Evolutionary conservation across 352 stramenopile species (phyloP).

Genomic region (Globisporangium parvum): DNA sequence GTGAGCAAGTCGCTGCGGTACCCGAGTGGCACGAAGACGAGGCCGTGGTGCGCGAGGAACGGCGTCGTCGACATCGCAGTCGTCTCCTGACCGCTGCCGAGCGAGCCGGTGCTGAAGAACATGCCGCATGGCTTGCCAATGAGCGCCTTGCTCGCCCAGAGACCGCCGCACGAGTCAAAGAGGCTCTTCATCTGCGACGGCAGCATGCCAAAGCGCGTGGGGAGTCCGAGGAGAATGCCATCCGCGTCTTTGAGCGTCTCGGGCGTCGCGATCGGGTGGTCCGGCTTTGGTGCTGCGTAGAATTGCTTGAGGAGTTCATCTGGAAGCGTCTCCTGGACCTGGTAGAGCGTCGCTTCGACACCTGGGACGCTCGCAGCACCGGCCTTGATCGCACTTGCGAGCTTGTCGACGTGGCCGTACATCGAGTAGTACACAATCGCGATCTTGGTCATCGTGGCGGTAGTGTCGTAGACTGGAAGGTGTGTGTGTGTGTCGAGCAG

Average conservation of each 20-base stretch:
- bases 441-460: constrained; percentile 41
- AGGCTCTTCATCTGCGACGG: constrained; percentile 80
- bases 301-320: constrained; percentile 69
- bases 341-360: constrained; percentile 46
- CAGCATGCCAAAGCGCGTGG: constrained; percentile 75
- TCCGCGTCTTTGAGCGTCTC: constrained; percentile 64
- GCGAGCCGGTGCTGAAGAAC: constrained; percentile 66
- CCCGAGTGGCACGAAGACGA: constrained; percentile 83
- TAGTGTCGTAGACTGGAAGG: neutral
- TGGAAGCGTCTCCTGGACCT: constrained; percentile 72
- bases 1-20: constrained; percentile 36
- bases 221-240: constrained; percentile 79
- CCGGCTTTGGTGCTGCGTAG: constrained; percentile 50
- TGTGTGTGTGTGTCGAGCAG: constrained; percentile 2
- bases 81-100: constrained; percentile 82
- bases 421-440: constrained; percentile 80
- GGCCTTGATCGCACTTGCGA: constrained; percentile 59
- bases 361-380: constrained; percentile 50
- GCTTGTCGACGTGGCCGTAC: constrained; percentile 72
- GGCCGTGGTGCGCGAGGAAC: constrained; percentile 82
- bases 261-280: constrained; percentile 46
- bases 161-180: constrained; percentile 66
- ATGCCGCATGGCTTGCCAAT: constrained; percentile 75
- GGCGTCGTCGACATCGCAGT: constrained; percentile 67
- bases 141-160: constrained; percentile 53